These are phyloP conservation scores for Stentor roeselii DNA, from an alignment of 73 alveolate species.

Conservation along the genomic window DNA sequence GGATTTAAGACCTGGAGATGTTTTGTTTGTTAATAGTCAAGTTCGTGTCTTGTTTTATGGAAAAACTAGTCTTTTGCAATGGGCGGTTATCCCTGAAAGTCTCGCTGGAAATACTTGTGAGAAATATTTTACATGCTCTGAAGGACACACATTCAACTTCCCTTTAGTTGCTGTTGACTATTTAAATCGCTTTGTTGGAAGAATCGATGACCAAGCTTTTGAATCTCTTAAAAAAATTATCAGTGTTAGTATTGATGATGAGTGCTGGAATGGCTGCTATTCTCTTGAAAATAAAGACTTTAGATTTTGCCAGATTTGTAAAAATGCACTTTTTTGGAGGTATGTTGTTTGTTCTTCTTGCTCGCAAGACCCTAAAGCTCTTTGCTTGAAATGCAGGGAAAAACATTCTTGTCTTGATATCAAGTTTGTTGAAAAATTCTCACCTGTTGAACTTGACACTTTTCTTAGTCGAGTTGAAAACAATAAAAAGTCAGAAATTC, in stretches of 20 bases:
- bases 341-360: background rate
- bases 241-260: background rate
- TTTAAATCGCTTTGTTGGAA: background rate
- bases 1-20: background rate
- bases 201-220: background rate
- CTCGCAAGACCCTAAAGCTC: background rate
- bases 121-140: background rate
- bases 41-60: background rate
- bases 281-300: background rate
- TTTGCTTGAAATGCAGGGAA: background rate
- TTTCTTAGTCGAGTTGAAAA: background rate
- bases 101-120: background rate
- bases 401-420: background rate
- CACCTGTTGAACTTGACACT: background rate
- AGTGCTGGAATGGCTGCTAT: background rate
- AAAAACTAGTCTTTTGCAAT: background rate
- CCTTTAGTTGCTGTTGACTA: constrained; percentile 7
- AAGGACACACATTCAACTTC: background rate
- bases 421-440: background rate
- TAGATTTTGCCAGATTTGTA: background rate
- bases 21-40: background rate
- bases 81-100: background rate
- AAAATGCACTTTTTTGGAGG: background rate
- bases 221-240: background rate
- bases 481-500: background rate